phyloP scores from a whole-genome alignment of 257 asterid species.

The Scutellaria minor region DNA sequence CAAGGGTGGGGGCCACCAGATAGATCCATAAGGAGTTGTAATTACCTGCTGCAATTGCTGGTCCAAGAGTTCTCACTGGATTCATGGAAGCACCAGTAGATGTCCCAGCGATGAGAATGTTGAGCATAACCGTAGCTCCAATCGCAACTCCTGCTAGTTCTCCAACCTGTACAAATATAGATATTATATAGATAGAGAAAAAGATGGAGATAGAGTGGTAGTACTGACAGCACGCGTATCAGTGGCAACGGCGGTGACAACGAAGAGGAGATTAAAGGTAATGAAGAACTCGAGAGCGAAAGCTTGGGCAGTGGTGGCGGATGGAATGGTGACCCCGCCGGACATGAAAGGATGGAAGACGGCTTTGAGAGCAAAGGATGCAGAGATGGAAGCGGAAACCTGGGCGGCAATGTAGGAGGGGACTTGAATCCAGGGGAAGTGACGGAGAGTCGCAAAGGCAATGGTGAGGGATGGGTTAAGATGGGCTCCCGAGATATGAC shows the following conservation, averaged over 20 bases:
- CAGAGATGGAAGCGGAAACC: constrained; percentile 86
- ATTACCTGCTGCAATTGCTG: constrained; percentile 92
- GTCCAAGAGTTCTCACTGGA: constrained; percentile 87
- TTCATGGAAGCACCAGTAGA: constrained; percentile 93
- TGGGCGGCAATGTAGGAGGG: constrained; percentile 87
- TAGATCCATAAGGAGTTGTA: constrained; percentile 84
- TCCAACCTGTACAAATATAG: constrained; percentile 42
- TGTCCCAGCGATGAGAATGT: constrained; percentile 91
- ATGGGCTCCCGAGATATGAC: constrained; percentile 96
- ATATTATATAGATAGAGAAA: not conserved
- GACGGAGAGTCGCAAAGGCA: constrained; percentile 89
- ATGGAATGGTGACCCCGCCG: constrained; percentile 87
- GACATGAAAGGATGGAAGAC: constrained; percentile 75
- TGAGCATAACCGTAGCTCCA: constrained; percentile 89
- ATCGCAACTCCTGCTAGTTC: constrained; percentile 83
- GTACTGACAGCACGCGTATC: constrained; percentile 81
- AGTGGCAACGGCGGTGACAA: constrained; percentile 91
- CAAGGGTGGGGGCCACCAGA: constrained; percentile 79
- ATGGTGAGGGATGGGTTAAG: constrained; percentile 85
- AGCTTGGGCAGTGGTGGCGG: constrained; percentile 75
- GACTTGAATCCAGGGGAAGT: constrained; percentile 89
- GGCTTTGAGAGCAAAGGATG: constrained; percentile 90
- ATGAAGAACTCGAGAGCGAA: constrained; percentile 89
- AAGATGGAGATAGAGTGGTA: not conserved
- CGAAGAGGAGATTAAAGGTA: constrained; percentile 79